phyloP scores from a whole-genome alignment of 1,139 yeast genomes.

The Candida tetrigidarum region DNA sequence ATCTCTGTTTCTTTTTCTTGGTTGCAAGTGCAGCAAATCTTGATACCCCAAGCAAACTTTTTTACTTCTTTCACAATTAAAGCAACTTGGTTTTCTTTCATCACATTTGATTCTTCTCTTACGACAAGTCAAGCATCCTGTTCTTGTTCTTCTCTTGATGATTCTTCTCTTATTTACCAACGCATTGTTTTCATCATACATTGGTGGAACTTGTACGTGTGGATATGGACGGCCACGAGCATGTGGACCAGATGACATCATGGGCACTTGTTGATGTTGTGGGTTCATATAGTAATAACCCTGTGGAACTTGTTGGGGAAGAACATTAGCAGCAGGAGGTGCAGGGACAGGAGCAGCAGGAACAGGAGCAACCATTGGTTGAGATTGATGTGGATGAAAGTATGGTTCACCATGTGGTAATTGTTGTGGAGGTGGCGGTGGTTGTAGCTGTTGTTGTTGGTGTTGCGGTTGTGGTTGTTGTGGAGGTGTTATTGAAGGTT shows the following conservation, averaged over 20 bases:
- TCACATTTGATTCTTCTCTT: slow-evolving; percentile 76
- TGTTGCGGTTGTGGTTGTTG: not conserved
- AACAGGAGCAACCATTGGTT: not conserved
- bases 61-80: slow-evolving; percentile 71
- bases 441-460: slow-evolving; percentile 7
- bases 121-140: slow-evolving; percentile 78
- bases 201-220: too few species aligned
- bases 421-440: not conserved
- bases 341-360: not conserved
- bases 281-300: slow-evolving; percentile 11
- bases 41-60: slow-evolving; percentile 74
- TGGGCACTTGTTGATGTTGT: slow-evolving; percentile 12
- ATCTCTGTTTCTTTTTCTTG: slow-evolving; percentile 17
- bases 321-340: slow-evolving; percentile 8
- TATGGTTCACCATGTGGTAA: slow-evolving; percentile 3
- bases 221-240: too few species aligned
- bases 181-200: slow-evolving; percentile 36
- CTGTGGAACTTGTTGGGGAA: slow-evolving; percentile 14
- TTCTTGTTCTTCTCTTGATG: slow-evolving; percentile 61
- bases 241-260: slow-evolving; percentile 9
- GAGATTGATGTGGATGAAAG: not conserved
- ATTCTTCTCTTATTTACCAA: slow-evolving; percentile 45
- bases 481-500: not conserved
- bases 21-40: slow-evolving; percentile 22
- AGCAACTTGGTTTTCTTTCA: slow-evolving; percentile 74